phyloP scores from a whole-genome alignment of 1,284 basidiomycete species.

The Ceratobasidium sp. region DNA sequence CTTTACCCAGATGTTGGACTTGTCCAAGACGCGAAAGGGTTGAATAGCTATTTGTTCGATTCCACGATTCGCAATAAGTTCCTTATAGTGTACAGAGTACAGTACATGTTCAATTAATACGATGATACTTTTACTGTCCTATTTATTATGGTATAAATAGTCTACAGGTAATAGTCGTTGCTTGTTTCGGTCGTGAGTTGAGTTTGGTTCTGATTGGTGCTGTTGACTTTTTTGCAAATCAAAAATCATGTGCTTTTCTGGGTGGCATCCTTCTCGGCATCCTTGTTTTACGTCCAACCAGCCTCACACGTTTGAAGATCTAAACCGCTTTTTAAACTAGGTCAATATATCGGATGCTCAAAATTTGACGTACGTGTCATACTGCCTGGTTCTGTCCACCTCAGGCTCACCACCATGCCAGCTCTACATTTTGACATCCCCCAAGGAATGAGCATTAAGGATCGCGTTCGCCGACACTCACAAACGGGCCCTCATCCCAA shows the following conservation, averaged over 20 bases:
- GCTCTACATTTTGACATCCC: constrained; percentile 11
- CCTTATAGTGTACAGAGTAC: no score
- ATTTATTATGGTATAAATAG: no score
- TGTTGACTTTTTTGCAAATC: constrained; percentile 11
- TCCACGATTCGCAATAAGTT: no score
- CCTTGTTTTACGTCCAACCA: constrained; percentile 1
- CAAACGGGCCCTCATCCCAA: constrained; percentile 36
- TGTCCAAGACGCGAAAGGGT: no score
- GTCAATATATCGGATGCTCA: constrained; percentile 18
- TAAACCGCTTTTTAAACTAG: not conserved
- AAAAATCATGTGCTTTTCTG: constrained; percentile 8
- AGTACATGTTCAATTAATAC: no score
- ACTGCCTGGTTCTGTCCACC: not conserved
- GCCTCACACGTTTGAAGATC: not conserved
- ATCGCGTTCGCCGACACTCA: constrained; percentile 34
- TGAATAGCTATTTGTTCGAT: no score
- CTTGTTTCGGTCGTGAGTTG: not conserved
- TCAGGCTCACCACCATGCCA: constrained; percentile 22
- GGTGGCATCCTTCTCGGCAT: no score
- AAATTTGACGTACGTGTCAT: not conserved
- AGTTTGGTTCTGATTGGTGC: constrained; percentile 33
- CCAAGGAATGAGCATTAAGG: constrained; percentile 37
- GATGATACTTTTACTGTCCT: no score
- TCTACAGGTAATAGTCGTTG: no score
- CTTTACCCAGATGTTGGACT: no score